A percentile compares a stretch with the other conserved stretches of the same genome.
phyloP scores from a whole-genome alignment of 495 filamentous ascomycete genomes.

The Talaromyces thailandensis region DNA sequence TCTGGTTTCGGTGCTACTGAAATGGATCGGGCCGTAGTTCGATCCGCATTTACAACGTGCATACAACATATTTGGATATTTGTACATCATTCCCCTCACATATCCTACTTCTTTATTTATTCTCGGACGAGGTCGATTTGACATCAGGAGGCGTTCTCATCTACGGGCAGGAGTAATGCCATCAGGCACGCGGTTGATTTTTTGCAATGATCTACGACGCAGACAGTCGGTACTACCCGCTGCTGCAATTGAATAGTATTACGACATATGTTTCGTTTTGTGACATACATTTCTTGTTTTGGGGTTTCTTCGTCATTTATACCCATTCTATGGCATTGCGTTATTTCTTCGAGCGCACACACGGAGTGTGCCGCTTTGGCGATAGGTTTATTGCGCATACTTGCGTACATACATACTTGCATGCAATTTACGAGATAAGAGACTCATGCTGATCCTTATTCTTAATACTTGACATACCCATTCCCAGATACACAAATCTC shows the following conservation, averaged over 20 bases:
- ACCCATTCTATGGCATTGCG: background rate
- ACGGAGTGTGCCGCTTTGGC: background rate
- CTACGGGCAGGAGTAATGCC: background rate
- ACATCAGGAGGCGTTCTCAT: background rate
- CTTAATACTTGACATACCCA: no score
- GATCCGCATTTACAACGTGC: background rate
- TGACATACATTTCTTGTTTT: background rate
- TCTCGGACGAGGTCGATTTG: background rate
- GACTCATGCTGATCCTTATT: background rate
- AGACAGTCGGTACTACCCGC: background rate
- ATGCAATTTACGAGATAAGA: background rate
- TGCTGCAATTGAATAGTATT: background rate
- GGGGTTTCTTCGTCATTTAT: background rate
- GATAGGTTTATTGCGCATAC: background rate
- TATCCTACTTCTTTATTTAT: background rate
- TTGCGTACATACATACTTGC: background rate
- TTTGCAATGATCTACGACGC: background rate
- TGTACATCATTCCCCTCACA: background rate
- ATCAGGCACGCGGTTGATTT: background rate
- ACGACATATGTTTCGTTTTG: background rate
- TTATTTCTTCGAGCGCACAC: background rate
- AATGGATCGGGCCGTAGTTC: conserved; percentile 25
- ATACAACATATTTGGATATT: background rate
- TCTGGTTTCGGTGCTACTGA: conserved; percentile 23
- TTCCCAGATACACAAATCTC: background rate